Conservation (phyloP, 2,329 filamentous ascomycete species). For the Colletotrichum sublineola region DNA sequence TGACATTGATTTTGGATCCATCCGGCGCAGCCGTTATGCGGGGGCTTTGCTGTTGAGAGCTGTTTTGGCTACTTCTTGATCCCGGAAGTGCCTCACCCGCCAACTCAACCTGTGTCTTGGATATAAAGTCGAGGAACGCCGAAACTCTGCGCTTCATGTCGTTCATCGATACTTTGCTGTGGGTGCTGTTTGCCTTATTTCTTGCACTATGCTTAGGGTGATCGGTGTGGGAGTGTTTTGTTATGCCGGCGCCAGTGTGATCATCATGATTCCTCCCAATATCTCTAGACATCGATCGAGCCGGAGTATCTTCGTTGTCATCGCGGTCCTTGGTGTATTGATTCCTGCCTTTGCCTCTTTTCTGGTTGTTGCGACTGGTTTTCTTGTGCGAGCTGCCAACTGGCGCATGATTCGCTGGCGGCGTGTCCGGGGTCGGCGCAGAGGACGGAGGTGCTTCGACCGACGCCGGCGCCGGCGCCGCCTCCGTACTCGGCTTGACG, state of each 20-base stretch:
- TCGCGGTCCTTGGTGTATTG: slow-evolving; percentile 87
- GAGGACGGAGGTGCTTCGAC: slow-evolving; percentile 54
- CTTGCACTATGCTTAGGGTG: slow-evolving; percentile 69
- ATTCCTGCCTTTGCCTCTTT: slow-evolving; percentile 79
- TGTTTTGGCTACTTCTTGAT: slow-evolving; percentile 52
- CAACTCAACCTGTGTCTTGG: slow-evolving; percentile 88
- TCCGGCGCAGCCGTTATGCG: slow-evolving; percentile 46
- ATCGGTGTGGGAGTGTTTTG: slow-evolving; percentile 51
- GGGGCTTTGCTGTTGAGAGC: slow-evolving; percentile 44
- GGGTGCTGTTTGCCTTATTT: slow-evolving; percentile 64
- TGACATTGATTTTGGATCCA: slow-evolving; percentile 35
- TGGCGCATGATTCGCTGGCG: slow-evolving; percentile 56
- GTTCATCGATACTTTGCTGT: slow-evolving; percentile 82
- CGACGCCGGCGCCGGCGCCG: slow-evolving; percentile 42
- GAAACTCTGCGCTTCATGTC: slow-evolving; percentile 89
- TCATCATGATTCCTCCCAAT: slow-evolving; percentile 59
- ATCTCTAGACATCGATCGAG: slow-evolving; percentile 68
- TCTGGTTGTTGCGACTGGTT: slow-evolving; percentile 71
- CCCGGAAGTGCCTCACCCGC: slow-evolving; percentile 71
- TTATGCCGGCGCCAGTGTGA: slow-evolving; percentile 49
- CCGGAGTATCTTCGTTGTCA: slow-evolving; percentile 69
- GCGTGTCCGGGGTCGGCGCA: slow-evolving; percentile 58
- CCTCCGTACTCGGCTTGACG: slow-evolving; percentile 49
- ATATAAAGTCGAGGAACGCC: slow-evolving; percentile 90
- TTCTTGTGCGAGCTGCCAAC: slow-evolving; percentile 70